Evolutionary conservation across 805 yeast species (phyloP), one percentile per base, ranked within the genome.

Genomic region (Babjeviella inositovora): DNA sequence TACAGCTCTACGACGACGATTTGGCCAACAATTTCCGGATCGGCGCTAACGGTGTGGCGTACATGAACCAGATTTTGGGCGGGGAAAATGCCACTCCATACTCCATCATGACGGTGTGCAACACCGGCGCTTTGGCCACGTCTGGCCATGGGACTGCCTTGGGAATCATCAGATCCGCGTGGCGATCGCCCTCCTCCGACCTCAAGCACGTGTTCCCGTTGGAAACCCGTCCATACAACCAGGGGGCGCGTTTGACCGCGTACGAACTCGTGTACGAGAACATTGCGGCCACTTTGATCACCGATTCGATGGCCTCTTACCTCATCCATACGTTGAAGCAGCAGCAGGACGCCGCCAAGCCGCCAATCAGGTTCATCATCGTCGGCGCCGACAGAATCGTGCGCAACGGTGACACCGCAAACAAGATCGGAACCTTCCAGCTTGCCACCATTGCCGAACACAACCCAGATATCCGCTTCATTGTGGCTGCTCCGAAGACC

Each of bases 121-220:
- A 87, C 49, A 87, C 98, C 1, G 98, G 98, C 0, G 81, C 96
- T 0, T 56, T 87, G 28, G 98, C 98, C 1, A 87, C 98, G 2
- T 81, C 97, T 4, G 97, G 97, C 2, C 87, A 84, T 43, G 98
- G 98, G 15, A 87, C 98, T 5, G 97, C 97, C 0, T 57, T 87
- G 15, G 97, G 98, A 8, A 80, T 90, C 13, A 70, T 87, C 18
- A 66, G 97, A 33, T 69, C 93, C 0, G 54, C 79, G 30, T 64
- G 61, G 62, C 39, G 43, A 25, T 47, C 56, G 30, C 44, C 67
- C 1, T 34, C 51, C 0, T 64, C 70, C 20, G 59, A 57, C 39
- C 49, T 87, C 32, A 57, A 65, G 7, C 82, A 70, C 23, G 90
- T 74, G 1, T 90, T 71, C 36, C 87, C 94, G 5, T 61, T 87